Conservation (phyloP, 163 green algal species). For the Chloromonas sp. region DNA sequence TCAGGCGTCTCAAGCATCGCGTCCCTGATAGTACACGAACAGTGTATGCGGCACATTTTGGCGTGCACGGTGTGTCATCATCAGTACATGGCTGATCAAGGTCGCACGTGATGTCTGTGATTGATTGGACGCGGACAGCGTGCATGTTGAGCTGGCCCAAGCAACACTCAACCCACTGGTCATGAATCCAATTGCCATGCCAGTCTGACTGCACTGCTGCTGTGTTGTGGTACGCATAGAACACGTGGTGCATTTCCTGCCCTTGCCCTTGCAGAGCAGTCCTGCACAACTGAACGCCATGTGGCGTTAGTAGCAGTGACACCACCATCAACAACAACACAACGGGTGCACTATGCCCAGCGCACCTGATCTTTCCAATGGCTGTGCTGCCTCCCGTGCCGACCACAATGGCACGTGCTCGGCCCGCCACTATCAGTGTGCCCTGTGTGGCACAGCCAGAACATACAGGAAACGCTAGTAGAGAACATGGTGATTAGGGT, state of each 20-base stretch:
- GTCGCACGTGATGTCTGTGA: not conserved
- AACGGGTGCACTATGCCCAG: not conserved
- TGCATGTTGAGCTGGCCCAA: not conserved
- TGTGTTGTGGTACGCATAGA: not conserved
- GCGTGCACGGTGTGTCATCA: not conserved
- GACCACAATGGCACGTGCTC: conserved; percentile 2
- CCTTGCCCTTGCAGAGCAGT: not conserved
- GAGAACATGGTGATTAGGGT: too few relatives aligned
- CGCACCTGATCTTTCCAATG: conserved; percentile 59
- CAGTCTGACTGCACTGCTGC: too few relatives aligned
- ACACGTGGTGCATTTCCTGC: not conserved
- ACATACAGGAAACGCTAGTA: not conserved
- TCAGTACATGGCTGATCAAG: not conserved
- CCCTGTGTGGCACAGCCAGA: conserved; percentile 12
- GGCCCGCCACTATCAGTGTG: conserved; percentile 28
- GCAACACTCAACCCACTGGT: not conserved
- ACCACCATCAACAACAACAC: not conserved
- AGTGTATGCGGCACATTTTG: not conserved
- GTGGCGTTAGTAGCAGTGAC: not conserved
- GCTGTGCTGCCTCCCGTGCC: conserved; percentile 49
- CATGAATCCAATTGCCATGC: not conserved
- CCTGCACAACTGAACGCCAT: not conserved
- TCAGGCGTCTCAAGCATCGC: conserved; percentile 65
- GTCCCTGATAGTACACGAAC: conserved; percentile 27
- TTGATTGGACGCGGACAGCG: not conserved